phyloP scores from a whole-genome alignment of 257 asterid species.

The Penstemon davidsonii region DNA sequence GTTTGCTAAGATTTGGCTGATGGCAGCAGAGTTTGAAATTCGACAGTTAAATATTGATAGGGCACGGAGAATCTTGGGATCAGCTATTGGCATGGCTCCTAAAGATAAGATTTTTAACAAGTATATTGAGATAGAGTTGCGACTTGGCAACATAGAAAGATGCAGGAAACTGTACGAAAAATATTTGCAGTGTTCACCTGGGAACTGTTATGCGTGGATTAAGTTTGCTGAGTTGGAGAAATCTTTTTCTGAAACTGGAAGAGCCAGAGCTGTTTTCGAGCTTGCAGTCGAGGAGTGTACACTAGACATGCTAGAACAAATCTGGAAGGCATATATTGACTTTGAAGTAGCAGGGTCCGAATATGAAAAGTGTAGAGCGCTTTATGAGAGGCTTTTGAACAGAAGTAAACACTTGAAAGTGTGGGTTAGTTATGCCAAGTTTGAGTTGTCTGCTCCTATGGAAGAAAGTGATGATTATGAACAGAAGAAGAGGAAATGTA shows the following conservation, averaged over 20 bases:
- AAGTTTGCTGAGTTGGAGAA: conserved; percentile 87
- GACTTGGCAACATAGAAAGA: conserved; percentile 81
- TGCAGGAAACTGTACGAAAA: conserved; percentile 83
- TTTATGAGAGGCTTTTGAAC: conserved; percentile 84
- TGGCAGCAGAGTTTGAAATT: conserved; percentile 95
- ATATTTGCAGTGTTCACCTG: conserved; percentile 88
- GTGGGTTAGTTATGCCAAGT: conserved; percentile 96
- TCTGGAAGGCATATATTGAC: conserved; percentile 98
- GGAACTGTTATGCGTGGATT: conserved; percentile 95
- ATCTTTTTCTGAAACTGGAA: conserved; percentile 75
- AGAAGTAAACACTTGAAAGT: conserved; percentile 95
- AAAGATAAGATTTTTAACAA: conserved; percentile 89
- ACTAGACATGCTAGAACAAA: conserved; percentile 88
- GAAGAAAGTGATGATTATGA: conserved; percentile 47
- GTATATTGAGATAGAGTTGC: conserved; percentile 94
- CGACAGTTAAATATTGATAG: conserved; percentile 71
- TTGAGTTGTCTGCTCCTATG: conserved; percentile 64
- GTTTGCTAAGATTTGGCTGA: conserved; percentile 87
- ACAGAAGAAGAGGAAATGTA: conserved; percentile 47
- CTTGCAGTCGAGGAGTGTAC: conserved; percentile 96
- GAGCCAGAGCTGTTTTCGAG: conserved; percentile 92
- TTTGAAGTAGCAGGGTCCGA: conserved; percentile 89
- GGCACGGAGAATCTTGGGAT: conserved; percentile 55
- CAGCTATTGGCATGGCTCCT: conserved; percentile 66
- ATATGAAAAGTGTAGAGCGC: conserved; percentile 74